Evolutionary conservation across 345 rosid genomes (phyloP).

Genomic region (Linum lewisii): DNA sequence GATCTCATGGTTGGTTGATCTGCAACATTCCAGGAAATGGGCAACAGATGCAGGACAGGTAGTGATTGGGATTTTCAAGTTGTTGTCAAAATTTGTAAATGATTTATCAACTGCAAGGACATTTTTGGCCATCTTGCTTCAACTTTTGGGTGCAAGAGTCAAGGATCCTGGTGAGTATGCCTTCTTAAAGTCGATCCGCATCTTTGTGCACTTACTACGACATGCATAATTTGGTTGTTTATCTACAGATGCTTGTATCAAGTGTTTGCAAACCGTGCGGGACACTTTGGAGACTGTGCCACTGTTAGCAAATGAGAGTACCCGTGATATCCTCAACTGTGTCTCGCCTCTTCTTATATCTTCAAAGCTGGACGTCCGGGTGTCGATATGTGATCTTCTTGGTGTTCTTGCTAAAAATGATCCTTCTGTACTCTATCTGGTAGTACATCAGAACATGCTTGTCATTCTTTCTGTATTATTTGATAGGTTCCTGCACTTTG

Average conservation of each 20-base stretch:
- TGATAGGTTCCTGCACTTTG: constrained; percentile 10
- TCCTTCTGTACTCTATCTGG: constrained; percentile 50
- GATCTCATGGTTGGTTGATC: neutral
- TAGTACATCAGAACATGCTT: constrained; percentile 24
- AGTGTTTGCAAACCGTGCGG: constrained; percentile 50
- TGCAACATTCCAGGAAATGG: constrained; percentile 41
- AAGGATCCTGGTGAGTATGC: constrained; percentile 49
- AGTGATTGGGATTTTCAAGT: constrained; percentile 51
- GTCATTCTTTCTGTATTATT: neutral
- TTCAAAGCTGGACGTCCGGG: constrained; percentile 48
- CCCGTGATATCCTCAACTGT: constrained; percentile 35
- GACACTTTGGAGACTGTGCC: constrained; percentile 47
- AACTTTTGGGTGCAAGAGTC: constrained; percentile 40
- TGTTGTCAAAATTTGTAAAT: constrained; percentile 48
- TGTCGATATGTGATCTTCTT: constrained; percentile 61
- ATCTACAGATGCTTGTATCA: constrained; percentile 46
- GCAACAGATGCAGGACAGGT: constrained; percentile 53
- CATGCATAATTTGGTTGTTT: constrained; percentile 4
- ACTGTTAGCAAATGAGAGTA: constrained; percentile 33
- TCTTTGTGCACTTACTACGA: neutral
- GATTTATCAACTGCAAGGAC: constrained; percentile 39
- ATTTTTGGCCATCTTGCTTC: constrained; percentile 64
- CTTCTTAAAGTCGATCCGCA: neutral
- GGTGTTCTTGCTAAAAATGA: constrained; percentile 57
- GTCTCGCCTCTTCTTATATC: constrained; percentile 62